These are phyloP conservation scores for Thymus quinquecostatus DNA, from an alignment of 257 asterid genomes.

Conservation along the genomic window DNA sequence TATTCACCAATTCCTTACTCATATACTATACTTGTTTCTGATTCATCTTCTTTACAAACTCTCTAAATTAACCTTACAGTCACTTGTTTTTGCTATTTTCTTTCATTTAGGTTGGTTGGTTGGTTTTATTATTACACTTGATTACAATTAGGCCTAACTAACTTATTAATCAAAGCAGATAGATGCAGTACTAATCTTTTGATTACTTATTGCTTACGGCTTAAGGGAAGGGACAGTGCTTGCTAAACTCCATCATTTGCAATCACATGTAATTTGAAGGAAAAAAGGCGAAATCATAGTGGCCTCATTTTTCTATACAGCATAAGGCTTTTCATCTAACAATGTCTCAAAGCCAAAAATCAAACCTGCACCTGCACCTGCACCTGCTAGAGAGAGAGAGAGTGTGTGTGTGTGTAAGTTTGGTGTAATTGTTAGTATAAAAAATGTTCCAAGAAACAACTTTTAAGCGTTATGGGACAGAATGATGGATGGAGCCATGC, in stretches of 20 bases:
- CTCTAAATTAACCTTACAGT: no score
- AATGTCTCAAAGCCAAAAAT: conserved; percentile 18
- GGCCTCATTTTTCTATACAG: background rate
- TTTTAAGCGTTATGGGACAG: conserved; percentile 38
- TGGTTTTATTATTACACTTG: background rate
- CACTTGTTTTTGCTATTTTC: no score
- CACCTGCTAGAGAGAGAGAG: conserved; percentile 24
- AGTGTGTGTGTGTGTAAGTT: conserved; percentile 10
- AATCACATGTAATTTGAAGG: conserved; percentile 12
- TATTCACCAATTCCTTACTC: conserved; percentile 36
- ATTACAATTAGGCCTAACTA: conserved; percentile 13
- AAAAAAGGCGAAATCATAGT: conserved; percentile 20
- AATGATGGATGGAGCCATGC: conserved; percentile 52
- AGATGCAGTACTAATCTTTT: background rate
- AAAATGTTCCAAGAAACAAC: conserved; percentile 32
- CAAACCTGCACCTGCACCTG: background rate
- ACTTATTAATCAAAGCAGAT: background rate
- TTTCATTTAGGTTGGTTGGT: no score
- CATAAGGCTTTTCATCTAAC: conserved; percentile 2
- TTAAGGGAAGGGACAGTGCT: conserved; percentile 19
- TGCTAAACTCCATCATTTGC: background rate
- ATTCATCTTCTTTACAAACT: background rate
- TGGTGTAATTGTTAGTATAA: conserved; percentile 17
- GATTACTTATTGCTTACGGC: conserved; percentile 15
- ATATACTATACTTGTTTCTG: conserved; percentile 3